Base-by-base conservation (phyloP, 106 monocot species). In the Dendrobium huoshanense region DNA sequence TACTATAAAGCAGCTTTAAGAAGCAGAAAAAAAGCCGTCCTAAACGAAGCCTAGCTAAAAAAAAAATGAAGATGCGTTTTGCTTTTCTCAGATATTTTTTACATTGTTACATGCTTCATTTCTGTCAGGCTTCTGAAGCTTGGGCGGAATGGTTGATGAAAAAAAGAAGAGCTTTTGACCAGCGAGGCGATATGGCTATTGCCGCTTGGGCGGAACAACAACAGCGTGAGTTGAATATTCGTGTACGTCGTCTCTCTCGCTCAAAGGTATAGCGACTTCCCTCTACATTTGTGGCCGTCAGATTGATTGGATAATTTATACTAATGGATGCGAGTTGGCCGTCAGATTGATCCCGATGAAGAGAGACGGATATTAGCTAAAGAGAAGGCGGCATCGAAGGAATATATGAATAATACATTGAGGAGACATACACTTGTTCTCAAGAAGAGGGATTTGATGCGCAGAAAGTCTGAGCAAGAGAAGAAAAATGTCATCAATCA, bases 91-190 rank as follows among this genome's bases (percentile, higher is more conserved):
- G 55, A 55, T 65, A 65, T 65, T 6, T 65, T 65, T 65, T 65
- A 25, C 6, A 6, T 8, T 5, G 7, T 25, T 65, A 24, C 1
- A 10, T 65, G 64, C 64, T 65, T 65, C 22, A 27, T 24, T 65
- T 65, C 4, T 75, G 4, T 78, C 88, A 98, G 97, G 97, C 97
- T 67, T 98, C 97, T 76, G 86, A 89, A 82, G 92, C 97, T 77
- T 94, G 97, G 97, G 89, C 94, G 92, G 97, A 98, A 84, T 94
- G 97, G 97, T 70, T 98, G 79, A 95, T 98, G 78, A 98, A 98
- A 80, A 98, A 98, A 83, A 74, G 90, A 80, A 98, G 94, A 88
- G 94, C 98, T 78, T 98, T 95, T 84, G 92, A 98, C 83, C 94
- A 92, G 41, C 79, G 94, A 17, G 96, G 96, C 82, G 94, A 98